A percentile compares a stretch with the other conserved stretches of the same genome.
These are phyloP conservation scores for Solioccasus polychromus DNA, from an alignment of 768 basidiomycete genomes.

Conservation along the genomic window DNA sequence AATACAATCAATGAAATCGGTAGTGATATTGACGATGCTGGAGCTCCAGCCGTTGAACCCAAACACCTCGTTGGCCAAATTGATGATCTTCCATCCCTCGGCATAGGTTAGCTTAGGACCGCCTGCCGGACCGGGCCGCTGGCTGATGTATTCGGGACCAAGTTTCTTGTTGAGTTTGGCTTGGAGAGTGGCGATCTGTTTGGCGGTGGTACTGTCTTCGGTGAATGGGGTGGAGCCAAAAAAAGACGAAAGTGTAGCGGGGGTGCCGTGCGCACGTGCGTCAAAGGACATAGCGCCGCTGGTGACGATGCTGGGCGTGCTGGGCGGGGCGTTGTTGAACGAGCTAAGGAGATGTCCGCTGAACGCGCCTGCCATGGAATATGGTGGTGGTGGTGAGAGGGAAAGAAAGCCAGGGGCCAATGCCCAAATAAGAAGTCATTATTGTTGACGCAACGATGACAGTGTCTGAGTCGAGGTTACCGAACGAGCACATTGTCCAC, in stretches of 20 bases:
- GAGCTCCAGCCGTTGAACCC: conserved; percentile 98
- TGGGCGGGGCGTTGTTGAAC: conserved; percentile 28
- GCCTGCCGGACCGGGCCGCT: conserved; percentile 83
- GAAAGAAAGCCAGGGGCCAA: too few species aligned
- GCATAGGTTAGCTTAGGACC: conserved; percentile 89
- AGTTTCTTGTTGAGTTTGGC: conserved; percentile 82
- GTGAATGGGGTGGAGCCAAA: conserved; percentile 33
- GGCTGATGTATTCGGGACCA: conserved; percentile 92
- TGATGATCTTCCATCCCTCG: conserved; percentile 98
- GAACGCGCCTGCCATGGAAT: conserved; percentile 55
- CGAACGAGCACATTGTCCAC: too few species aligned
- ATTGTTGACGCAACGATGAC: too few species aligned
- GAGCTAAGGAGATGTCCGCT: conserved; percentile 57
- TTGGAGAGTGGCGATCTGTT: conserved; percentile 65
- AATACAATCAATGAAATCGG: conserved; percentile 75
- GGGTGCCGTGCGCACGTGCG: conserved; percentile 49
- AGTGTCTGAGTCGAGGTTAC: too few species aligned
- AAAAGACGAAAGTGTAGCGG: conserved; percentile 10
- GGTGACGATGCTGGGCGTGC: conserved; percentile 37
- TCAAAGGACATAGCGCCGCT: conserved; percentile 63
- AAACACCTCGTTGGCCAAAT: conserved; percentile 97
- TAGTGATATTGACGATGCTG: conserved; percentile 67
- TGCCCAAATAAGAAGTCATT: too few species aligned
- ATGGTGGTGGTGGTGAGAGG: conserved; percentile 9
- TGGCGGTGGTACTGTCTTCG: conserved; percentile 55